Percentiles rank a stretch among this genome's conserved stretches.
Conservation (phyloP, 2,329 filamentous ascomycete species). For the Tolypocladium album region DNA sequence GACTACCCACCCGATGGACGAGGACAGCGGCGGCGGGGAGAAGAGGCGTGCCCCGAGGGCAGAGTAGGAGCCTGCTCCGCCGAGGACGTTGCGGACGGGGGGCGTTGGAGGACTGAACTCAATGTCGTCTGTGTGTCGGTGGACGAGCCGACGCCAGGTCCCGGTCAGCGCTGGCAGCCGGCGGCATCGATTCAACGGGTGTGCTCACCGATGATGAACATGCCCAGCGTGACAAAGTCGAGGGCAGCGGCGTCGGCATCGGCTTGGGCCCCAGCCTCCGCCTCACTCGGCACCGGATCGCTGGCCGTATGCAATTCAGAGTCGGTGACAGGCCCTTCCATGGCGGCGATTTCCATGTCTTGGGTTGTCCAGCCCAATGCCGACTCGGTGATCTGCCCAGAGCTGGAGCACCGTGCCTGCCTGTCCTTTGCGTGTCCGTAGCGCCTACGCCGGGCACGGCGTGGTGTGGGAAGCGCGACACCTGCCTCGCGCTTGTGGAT, state of each 20-base stretch:
- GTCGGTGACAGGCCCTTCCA: neutral
- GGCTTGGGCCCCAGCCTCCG: neutral
- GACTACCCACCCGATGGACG: conserved; percentile 76
- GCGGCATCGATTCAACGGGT: neutral
- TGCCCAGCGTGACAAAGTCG: conserved; percentile 60
- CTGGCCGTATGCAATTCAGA: neutral
- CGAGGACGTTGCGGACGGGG: conserved; percentile 65
- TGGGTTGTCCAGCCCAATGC: neutral
- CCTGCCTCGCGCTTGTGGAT: neutral
- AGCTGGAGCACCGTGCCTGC: neutral
- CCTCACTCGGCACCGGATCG: neutral
- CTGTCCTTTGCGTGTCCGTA: too few species aligned
- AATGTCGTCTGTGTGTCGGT: conserved; percentile 62
- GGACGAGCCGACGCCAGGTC: neutral
- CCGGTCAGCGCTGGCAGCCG: neutral
- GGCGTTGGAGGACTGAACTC: conserved; percentile 65
- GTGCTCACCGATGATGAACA: conserved; percentile 60
- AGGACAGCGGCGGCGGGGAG: conserved; percentile 57
- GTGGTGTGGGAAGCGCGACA: too few species aligned
- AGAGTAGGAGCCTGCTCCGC: conserved; percentile 79
- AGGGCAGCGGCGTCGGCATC: conserved; percentile 14
- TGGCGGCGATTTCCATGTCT: neutral
- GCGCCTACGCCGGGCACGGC: neutral
- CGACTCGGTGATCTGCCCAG: neutral
- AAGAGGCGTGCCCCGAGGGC: conserved; percentile 83